Evolutionary conservation across 352 stramenopile genomes (phyloP).

Genomic region (Saprolegnia parasitica): DNA sequence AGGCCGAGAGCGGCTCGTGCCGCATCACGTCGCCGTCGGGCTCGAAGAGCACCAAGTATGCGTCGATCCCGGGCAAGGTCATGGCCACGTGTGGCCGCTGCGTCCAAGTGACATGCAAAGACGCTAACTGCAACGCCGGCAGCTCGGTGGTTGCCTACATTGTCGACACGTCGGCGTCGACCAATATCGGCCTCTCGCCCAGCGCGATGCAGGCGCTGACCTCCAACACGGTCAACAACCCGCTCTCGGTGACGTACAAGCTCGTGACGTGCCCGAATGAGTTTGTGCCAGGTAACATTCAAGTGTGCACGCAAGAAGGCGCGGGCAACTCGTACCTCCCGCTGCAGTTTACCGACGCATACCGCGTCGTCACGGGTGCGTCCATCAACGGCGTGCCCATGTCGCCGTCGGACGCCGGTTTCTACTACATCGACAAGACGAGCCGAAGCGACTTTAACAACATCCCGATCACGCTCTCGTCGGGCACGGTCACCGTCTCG

Average conservation of each 20-base stretch:
- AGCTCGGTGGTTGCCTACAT: conserved; percentile 57
- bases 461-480: conserved; percentile 55
- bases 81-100: conserved; percentile 56
- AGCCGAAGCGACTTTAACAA: conserved; percentile 38
- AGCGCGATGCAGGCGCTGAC: conserved; percentile 41
- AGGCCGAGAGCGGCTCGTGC: conserved; percentile 59
- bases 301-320: conserved; percentile 79
- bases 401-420: conserved; percentile 48
- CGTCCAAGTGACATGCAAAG: conserved; percentile 59
- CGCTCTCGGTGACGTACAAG: conserved; percentile 48
- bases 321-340: conserved; percentile 73
- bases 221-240: conserved; percentile 47
- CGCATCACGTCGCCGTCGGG: conserved; percentile 57
- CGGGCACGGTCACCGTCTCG: conserved; percentile 48
- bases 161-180: conserved; percentile 53
- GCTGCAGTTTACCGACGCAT: conserved; percentile 76
- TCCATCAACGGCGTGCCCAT: conserved; percentile 54
- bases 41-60: conserved; percentile 69
- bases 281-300: conserved; percentile 63
- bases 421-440: conserved; percentile 36
- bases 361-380: conserved; percentile 58
- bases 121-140: conserved; percentile 35
- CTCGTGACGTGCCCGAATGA: conserved; percentile 52
- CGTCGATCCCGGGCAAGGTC: conserved; percentile 59
- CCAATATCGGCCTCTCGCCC: conserved; percentile 34